Evolutionary conservation across 768 basidiomycete genomes (phyloP).

Genomic region (Tylopilus felleus): DNA sequence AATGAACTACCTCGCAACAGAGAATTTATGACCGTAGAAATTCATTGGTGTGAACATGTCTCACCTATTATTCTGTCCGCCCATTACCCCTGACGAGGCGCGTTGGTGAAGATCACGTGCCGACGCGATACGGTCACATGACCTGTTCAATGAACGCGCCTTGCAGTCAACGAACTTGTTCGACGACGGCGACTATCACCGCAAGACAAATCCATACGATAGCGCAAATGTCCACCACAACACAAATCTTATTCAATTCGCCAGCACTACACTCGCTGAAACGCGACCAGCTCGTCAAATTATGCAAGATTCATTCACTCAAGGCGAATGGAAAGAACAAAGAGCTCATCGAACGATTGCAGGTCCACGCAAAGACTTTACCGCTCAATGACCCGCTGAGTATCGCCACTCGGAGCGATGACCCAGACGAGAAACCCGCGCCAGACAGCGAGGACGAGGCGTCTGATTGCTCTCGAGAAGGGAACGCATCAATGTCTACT

Average conservation of each 20-base stretch:
- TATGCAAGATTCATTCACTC: conserved; percentile 80
- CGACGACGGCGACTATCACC: background rate
- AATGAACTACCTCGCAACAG: background rate
- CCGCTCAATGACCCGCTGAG: conserved; percentile 55
- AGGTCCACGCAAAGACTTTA: conserved; percentile 62
- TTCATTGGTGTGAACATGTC: conserved; percentile 5
- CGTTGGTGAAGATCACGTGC: conserved; percentile 17
- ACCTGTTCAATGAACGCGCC: conserved; percentile 1
- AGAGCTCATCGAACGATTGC: conserved; percentile 68
- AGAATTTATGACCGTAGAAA: background rate
- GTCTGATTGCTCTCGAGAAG: conserved; percentile 21
- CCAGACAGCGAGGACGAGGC: conserved; percentile 32
- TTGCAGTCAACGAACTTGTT: conserved; percentile 14
- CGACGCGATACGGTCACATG: conserved; percentile 19
- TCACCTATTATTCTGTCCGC: conserved; percentile 12
- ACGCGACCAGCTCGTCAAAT: conserved; percentile 77
- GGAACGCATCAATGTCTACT: conserved; percentile 4
- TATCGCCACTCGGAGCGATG: conserved; percentile 52
- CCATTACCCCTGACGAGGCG: background rate
- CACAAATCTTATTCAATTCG: conserved; percentile 80
- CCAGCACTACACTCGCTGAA: conserved; percentile 81
- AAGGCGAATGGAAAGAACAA: conserved; percentile 79
- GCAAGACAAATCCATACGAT: conserved; percentile 6
- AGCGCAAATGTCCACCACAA: conserved; percentile 59
- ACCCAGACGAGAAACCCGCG: conserved; percentile 28